Base-by-base conservation (phyloP, 495 filamentous ascomycete species). In the Xanthoparmelia taractica region DNA sequence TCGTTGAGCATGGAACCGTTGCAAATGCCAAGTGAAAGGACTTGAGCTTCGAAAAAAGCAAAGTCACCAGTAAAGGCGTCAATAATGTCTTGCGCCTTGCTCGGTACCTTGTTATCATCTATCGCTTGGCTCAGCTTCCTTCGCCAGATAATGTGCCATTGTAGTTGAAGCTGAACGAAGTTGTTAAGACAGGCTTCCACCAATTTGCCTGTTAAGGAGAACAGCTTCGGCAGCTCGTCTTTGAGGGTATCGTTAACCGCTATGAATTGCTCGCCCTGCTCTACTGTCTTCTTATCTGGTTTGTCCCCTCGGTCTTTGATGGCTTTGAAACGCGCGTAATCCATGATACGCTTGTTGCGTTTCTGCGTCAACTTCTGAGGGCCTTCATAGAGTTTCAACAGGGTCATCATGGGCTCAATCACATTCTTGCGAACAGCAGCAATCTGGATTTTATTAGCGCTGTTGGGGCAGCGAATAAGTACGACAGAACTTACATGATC, bases 221-320 rank as follows among this genome's bases (percentile, higher is more conserved):
- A 96, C 17, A 99, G 84, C 69, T 86, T 89, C 15, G 94, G 94
- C 33, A 99, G 79, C 68, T 97, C 93, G 48, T 92, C 86, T 72
- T 96, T 97, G 63, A 97, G 77, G 0, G 91, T 88, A 38, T 96
- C 89, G 67, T 97, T 97, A 58, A 97, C 78, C 11, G 91, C 91
- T 58, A 87, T 79, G 71, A 94, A 97, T 70, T 92, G 87, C 64
- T 96, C 89, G 8, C 87, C 90, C 55, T 88, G 84, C 59, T 96
- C 91, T 1, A 80, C 76, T 0, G 90, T 87, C 68, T 92, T 92
- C 70, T 88, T 88, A 69, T 96, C 91, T 12, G 87, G 79, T 59
- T 87, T 89, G 68, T 94, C 90, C 37, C 88, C 88, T 47, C 86
- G 81, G 41, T 90, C 90, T 70, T 86, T 88, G 52, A 87, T 77